These are phyloP conservation scores for Grosmannia huntii DNA, from an alignment of 2,329 filamentous ascomycete species.

Conservation along the genomic window DNA sequence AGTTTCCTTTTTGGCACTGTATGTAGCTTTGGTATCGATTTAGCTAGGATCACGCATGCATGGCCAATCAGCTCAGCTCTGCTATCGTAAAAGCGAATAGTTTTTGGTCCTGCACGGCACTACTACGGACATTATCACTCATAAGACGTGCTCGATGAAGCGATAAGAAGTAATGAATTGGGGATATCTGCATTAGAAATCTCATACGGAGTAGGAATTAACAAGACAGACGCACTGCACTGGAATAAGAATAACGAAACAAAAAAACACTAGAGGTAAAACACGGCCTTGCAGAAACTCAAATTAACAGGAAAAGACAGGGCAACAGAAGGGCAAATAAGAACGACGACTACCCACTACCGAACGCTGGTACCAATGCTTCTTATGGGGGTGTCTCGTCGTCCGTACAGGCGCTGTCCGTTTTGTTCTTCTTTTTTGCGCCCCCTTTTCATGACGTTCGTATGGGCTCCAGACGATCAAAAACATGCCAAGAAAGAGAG, in stretches of 20 bases:
- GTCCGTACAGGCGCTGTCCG: neutral
- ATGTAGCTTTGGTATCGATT: neutral
- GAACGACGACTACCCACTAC: neutral
- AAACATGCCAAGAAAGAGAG: neutral
- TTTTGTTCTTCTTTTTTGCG: neutral
- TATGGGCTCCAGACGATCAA: neutral
- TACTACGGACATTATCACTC: neutral
- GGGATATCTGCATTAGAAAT: constrained; percentile 51
- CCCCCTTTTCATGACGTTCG: neutral
- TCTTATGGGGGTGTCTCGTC: neutral
- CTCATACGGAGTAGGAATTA: constrained; percentile 38
- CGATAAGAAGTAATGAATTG: constrained; percentile 11
- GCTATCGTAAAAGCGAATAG: neutral
- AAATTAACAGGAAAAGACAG: neutral
- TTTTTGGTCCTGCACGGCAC: neutral
- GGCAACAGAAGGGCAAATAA: neutral
- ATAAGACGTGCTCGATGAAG: neutral
- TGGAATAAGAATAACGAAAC: constrained; percentile 6
- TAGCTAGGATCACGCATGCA: neutral
- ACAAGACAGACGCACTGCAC: constrained; percentile 10
- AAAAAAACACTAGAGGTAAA: neutral
- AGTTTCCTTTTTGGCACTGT: neutral
- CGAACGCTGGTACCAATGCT: neutral
- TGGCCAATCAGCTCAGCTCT: neutral
- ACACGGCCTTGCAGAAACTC: neutral